Percentiles rank a stretch among this genome's conserved stretches.
Evolutionary conservation across 345 rosid genomes (phyloP).

Genomic region (Gossypium arboreum): DNA sequence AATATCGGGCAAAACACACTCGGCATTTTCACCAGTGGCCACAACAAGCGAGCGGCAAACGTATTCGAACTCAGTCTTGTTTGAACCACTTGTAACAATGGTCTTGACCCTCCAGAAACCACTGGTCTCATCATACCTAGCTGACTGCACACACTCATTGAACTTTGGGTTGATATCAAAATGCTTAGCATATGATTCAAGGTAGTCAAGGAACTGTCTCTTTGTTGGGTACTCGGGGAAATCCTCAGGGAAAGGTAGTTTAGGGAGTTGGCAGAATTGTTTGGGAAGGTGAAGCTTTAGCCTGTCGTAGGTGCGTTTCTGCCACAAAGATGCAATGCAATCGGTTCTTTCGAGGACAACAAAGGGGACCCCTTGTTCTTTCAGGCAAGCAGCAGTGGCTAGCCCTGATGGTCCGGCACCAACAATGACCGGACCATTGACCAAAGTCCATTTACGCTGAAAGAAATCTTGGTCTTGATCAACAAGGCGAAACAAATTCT

Average conservation of each 20-base stretch:
- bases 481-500: constrained; percentile 34
- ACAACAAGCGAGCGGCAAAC: constrained; percentile 90
- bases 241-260: constrained; percentile 65
- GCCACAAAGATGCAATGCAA: constrained; percentile 87
- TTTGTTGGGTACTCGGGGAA: constrained; percentile 74
- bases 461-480: constrained; percentile 41
- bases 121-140: constrained; percentile 73
- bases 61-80: constrained; percentile 63
- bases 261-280: constrained; percentile 81
- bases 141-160: constrained; percentile 81
- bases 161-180: constrained; percentile 72
- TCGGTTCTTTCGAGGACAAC: constrained; percentile 71
- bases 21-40: constrained; percentile 96
- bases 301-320: constrained; percentile 70
- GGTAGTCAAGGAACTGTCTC: constrained; percentile 64
- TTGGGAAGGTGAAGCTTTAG: constrained; percentile 85
- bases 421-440: constrained; percentile 76
- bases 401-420: constrained; percentile 91
- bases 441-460: constrained; percentile 53
- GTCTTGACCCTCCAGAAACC: constrained; percentile 81
- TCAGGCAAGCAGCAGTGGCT: constrained; percentile 77
- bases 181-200: constrained; percentile 55
- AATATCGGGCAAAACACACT: constrained; percentile 61
- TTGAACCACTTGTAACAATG: constrained; percentile 33
- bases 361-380: constrained; percentile 63